These are phyloP conservation scores for Ceratobasidium sp. DNA, from an alignment of 1,284 basidiomycete genomes.

Conservation along the genomic window DNA sequence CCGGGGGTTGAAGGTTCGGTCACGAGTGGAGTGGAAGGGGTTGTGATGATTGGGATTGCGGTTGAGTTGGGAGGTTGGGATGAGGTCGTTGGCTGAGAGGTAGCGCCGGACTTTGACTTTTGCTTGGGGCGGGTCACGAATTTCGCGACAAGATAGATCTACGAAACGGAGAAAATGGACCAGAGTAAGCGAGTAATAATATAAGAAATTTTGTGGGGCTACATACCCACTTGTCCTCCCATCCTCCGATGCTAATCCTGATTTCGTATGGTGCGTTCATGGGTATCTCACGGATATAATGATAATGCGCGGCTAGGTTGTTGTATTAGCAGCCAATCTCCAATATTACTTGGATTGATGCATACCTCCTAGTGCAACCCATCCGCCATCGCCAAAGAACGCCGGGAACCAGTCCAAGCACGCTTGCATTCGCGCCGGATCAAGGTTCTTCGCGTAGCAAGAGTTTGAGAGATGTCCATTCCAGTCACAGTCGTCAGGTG, in stretches of 20 bases:
- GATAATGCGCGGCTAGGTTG: slow-evolving; percentile 26
- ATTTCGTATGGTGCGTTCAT: slow-evolving; percentile 70
- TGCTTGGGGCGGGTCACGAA: slow-evolving; percentile 26
- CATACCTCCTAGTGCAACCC: slow-evolving; percentile 72
- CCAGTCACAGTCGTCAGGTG: slow-evolving; percentile 77
- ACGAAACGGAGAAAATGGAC: too few relatives aligned
- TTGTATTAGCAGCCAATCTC: background rate
- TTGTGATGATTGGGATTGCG: slow-evolving; percentile 14
- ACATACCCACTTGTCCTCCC: slow-evolving; percentile 90
- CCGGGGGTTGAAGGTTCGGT: slow-evolving; percentile 29
- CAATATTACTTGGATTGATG: too few relatives aligned
- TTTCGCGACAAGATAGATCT: slow-evolving; percentile 55
- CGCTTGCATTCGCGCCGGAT: slow-evolving; percentile 65
- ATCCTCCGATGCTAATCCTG: slow-evolving; percentile 72
- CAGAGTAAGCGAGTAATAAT: background rate
- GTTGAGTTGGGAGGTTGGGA: background rate
- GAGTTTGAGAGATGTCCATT: slow-evolving; percentile 82
- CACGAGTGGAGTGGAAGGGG: slow-evolving; percentile 18
- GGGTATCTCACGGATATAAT: slow-evolving; percentile 38
- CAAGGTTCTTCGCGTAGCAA: slow-evolving; percentile 76
- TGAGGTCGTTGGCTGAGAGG: background rate
- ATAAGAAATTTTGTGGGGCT: background rate
- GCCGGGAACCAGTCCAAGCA: slow-evolving; percentile 70
- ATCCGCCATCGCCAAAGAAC: slow-evolving; percentile 73
- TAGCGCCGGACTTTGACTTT: slow-evolving; percentile 17